Base-by-base conservation (phyloP, 164 flowering plant species). In the Saururus chinensis region DNA sequence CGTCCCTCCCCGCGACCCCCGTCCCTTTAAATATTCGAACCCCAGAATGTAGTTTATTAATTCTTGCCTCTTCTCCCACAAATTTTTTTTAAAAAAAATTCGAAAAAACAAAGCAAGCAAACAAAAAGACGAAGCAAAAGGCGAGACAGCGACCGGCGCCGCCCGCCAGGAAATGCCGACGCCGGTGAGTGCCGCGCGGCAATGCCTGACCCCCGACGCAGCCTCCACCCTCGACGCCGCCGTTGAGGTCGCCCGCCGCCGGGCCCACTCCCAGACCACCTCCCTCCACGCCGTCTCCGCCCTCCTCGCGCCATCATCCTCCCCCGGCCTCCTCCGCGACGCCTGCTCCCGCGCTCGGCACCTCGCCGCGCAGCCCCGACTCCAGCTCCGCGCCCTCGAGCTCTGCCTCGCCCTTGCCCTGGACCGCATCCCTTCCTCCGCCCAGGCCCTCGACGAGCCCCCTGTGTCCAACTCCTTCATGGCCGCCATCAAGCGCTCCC, bases 401-500 rank as follows among this genome's bases (percentile, higher is more conserved):
- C 86, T 89, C 57, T 79, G 81, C 62, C 83, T 86, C 64, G 71
- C 83, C 13, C 87, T 86, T 11, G 81, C 97, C 7, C 86, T 90
- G 40, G 97, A 90, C 56, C 82, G 95, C 5, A 51, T 85, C 25
- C 83, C 86, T n/a, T 71, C 84, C 1, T 63, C 89, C 1, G 61
- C 89, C 3, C 79, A 80, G 22, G 23, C 58, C 41, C 49, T 17
- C 1, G 77, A 70, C 22, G 82, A 74, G 23, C 96, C 93, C 19
- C 93, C 93, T 5, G 65, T 90, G 0, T 87, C 97, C 26, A 90
- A 90, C 64, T 86, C 97, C 0, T 78, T 90, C 45, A 86, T 87
- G 97, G 97, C 98, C 13, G 98, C 98, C 23, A 84, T 91, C 53
- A 84, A 82, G 59, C 76, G 96, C 17, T 82, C 96, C 9, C 97